Percentiles rank a stretch among this genome's conserved stretches.
Conservation (phyloP, 2,329 filamentous ascomycete genomes). For the Ophiocordyceps australis region DNA sequence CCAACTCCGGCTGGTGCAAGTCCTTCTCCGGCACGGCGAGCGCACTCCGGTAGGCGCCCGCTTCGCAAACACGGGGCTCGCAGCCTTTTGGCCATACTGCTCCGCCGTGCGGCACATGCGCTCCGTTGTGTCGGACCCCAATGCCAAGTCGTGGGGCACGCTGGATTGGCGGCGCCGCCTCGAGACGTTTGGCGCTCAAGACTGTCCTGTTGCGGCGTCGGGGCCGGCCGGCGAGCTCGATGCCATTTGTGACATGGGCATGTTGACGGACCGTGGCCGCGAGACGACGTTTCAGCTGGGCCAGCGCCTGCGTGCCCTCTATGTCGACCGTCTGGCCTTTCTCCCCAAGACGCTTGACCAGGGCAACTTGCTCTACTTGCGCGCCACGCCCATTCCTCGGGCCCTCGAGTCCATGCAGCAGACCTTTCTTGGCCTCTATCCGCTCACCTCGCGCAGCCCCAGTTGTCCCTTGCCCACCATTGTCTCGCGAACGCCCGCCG, state of each 20-base stretch:
- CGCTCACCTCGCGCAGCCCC: slow-evolving; percentile 23
- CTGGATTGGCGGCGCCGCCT: slow-evolving; percentile 52
- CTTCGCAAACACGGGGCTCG: slow-evolving; percentile 61
- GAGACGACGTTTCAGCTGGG: slow-evolving; percentile 55
- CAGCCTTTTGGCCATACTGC: slow-evolving; percentile 78
- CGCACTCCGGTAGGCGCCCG: slow-evolving; percentile 76
- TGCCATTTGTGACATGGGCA: slow-evolving; percentile 60
- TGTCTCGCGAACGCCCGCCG: slow-evolving; percentile 41
- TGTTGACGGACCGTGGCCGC: slow-evolving; percentile 59
- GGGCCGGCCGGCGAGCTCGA: slow-evolving; percentile 57
- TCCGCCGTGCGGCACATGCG: slow-evolving; percentile 53
- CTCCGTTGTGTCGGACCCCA: slow-evolving; percentile 25
- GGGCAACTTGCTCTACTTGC: slow-evolving; percentile 48
- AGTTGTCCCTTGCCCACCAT: slow-evolving; percentile 45
- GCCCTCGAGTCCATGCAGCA: slow-evolving; percentile 66
- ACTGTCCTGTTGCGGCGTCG: slow-evolving; percentile 50
- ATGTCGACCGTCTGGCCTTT: slow-evolving; percentile 57
- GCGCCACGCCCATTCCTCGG: slow-evolving; percentile 56
- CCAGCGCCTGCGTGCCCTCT: slow-evolving; percentile 48
- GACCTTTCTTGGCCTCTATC: slow-evolving; percentile 59
- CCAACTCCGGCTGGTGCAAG: slow-evolving; percentile 76
- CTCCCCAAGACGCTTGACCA: slow-evolving; percentile 41
- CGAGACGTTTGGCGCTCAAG: slow-evolving; percentile 60
- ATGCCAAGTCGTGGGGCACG: slow-evolving; percentile 18
- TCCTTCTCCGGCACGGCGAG: slow-evolving; percentile 64